phyloP scores from a whole-genome alignment of 441 rosid species.

The Erysimum pusillum region DNA sequence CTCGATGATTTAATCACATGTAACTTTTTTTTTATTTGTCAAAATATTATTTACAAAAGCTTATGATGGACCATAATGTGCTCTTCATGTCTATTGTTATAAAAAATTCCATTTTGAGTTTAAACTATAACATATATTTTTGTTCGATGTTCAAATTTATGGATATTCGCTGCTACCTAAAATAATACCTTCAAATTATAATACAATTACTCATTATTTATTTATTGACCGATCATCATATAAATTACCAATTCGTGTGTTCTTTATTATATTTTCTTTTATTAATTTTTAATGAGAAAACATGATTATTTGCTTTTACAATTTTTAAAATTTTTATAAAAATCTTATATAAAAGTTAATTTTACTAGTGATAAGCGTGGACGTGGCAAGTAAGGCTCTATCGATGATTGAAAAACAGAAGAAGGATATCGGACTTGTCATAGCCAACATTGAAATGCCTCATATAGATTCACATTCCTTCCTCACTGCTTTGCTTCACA shows the following conservation, averaged over 20 bases:
- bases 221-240: not conserved
- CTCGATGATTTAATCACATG: not conserved
- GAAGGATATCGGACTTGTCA: constrained; percentile 52
- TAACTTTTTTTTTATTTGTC: too few relatives aligned
- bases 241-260: too few relatives aligned
- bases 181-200: not conserved
- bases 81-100: too few relatives aligned
- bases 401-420: constrained; percentile 44
- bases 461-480: constrained; percentile 47
- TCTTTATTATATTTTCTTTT: not conserved
- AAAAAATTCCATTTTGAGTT: too few relatives aligned
- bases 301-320: not conserved
- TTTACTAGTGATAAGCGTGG: constrained; percentile 57
- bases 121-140: not conserved
- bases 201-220: not conserved
- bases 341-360: not conserved
- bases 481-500: constrained; percentile 33
- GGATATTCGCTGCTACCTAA: not conserved
- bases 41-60: too few relatives aligned
- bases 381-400: constrained; percentile 45
- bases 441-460: constrained; percentile 50
- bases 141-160: not conserved
- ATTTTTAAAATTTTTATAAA: not conserved
- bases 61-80: too few relatives aligned
- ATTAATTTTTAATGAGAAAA: not conserved